Evolutionary conservation across 129 eudicot species (phyloP), one percentile per base, ranked within the genome.

Genomic region (Mikania micrantha): DNA sequence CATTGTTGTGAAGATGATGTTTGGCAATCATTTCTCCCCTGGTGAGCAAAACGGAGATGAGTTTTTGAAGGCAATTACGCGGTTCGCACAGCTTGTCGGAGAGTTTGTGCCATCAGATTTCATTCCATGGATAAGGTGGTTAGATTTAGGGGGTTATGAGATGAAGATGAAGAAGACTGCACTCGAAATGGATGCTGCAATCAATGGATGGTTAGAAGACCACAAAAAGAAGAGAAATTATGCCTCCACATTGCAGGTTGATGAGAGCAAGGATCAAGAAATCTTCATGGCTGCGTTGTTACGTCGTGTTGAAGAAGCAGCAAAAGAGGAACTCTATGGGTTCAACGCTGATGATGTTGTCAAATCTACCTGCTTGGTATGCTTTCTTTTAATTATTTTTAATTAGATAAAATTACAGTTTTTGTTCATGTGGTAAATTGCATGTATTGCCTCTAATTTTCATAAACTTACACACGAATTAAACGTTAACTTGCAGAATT

Each of bases 31-130:
- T 7, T 71, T 57, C 42, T 42, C 47, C 0, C 7, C 45, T 11
- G 17, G n/a, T 9, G 68, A 59, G 31, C 10, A 20, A 9, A 32
- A 28, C 1, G 7, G 35, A 12, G 58, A 59, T 27, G 45, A 20
- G 38, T 40, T 60, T 61, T 24, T 27, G 68, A 32, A 59, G 17
- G 27, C 76, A 1, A 13, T 58, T 58, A 29, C 11, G 68, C 21
- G 3, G 68, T 71, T 41, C 13, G 3, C 19, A 5, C 34, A 59
- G 19, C 45, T 71, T 22, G 17, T 60, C 44, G 42, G 67, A 17
- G 76, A 7, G 60, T 71, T 71, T 71, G 76, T 59, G 6, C 76
- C 76, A 11, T 71, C 76, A 0, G 76, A 71, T 71, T 60, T 24
- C 24, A 42, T 71, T 31, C 76, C 68, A 1, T 34, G 35, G 10